Conservation (phyloP, 306 rosid genomes). For the Dryas octopetala region DNA sequence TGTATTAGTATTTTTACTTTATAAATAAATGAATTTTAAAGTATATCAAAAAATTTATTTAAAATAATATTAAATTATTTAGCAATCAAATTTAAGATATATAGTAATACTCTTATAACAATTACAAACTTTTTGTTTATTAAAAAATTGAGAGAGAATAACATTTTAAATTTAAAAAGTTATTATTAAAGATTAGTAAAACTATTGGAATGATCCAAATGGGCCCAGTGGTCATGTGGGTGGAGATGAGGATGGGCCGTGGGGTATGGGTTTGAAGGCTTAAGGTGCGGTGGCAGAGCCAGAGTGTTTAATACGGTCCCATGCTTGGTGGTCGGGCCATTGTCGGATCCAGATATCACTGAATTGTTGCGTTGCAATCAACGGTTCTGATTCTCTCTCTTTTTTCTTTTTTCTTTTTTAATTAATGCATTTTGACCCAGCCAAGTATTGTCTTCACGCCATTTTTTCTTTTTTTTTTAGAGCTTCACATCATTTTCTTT, state of each 20-base stretch:
- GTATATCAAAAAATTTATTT: too few relatives aligned
- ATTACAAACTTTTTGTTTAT: too few relatives aligned
- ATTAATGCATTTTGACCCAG: not conserved
- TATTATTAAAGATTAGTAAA: too few relatives aligned
- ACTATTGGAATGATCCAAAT: too few relatives aligned
- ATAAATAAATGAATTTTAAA: too few relatives aligned
- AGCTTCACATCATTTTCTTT: too few relatives aligned
- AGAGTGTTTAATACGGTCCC: constrained; percentile 20
- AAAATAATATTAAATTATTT: too few relatives aligned
- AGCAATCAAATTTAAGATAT: too few relatives aligned
- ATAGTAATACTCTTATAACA: too few relatives aligned
- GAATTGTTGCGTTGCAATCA: constrained; percentile 6
- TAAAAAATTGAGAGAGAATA: too few relatives aligned
- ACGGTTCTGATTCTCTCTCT: constrained; percentile 18
- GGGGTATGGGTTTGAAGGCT: not conserved
- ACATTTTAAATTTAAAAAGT: too few relatives aligned
- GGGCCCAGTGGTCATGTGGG: constrained; percentile 4
- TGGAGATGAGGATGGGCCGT: not conserved
- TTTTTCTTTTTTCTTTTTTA: not conserved
- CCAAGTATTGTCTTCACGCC: not conserved
- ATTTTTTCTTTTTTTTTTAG: not conserved
- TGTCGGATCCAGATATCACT: constrained; percentile 18
- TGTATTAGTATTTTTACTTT: too few relatives aligned
- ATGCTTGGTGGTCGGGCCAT: constrained; percentile 22
- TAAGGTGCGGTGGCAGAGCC: not conserved